Conservation (phyloP, 1,284 basidiomycete species). For the Leccinum brunneo-olivaceum region DNA sequence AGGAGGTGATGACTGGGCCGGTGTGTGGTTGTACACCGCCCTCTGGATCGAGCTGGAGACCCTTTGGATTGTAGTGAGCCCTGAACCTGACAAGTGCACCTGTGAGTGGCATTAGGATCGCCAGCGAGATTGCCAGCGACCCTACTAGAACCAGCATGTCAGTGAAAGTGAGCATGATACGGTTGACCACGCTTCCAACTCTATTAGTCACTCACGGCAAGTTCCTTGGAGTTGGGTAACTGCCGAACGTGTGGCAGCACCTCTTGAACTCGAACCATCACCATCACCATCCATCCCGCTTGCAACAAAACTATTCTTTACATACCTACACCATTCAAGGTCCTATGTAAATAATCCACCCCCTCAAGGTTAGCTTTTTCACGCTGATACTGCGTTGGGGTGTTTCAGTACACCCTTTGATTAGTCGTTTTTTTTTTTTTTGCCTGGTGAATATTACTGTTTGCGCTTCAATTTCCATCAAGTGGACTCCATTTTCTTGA, state of each 20-base stretch:
- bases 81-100: conserved; percentile 68
- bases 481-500: background rate
- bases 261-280: conserved; percentile 36
- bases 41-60: conserved; percentile 75
- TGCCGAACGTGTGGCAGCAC: conserved; percentile 18
- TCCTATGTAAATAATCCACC: background rate
- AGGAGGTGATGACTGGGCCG: conserved; percentile 57
- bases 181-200: too few relatives aligned
- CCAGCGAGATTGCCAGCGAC: conserved; percentile 39
- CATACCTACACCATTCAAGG: background rate
- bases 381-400: background rate
- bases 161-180: conserved; percentile 35
- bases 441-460: too few relatives aligned
- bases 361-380: conserved; percentile 2
- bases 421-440: background rate
- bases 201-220: too few relatives aligned
- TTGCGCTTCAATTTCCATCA: background rate
- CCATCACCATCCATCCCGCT: conserved; percentile 20
- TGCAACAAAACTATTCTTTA: background rate
- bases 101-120: conserved; percentile 54
- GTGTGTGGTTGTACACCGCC: conserved; percentile 71
- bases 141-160: conserved; percentile 42
- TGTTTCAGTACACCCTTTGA: background rate
- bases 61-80: conserved; percentile 78
- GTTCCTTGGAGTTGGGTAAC: conserved; percentile 21